phyloP scores from a whole-genome alignment of 345 rosid species.

The Citrus maxima region DNA sequence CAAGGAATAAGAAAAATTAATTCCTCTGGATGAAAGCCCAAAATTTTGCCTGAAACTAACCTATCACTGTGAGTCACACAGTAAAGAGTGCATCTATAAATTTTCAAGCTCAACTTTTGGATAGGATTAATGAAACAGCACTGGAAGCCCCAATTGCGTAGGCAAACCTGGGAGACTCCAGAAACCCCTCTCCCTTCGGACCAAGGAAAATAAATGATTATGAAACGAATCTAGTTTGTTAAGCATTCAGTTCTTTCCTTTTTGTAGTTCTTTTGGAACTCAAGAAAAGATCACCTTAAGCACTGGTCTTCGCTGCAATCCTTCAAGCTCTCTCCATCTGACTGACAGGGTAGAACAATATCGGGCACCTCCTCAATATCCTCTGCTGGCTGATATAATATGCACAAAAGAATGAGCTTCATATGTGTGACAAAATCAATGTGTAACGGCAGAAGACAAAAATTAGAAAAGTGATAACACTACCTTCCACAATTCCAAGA shows the following conservation, averaged over 20 bases:
- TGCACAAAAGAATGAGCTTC: background rate
- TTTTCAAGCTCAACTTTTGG: background rate
- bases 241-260: background rate
- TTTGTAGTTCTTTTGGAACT: background rate
- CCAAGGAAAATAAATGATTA: background rate
- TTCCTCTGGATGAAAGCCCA: background rate
- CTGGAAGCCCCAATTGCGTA: background rate
- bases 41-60: background rate
- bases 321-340: slow-evolving; percentile 14
- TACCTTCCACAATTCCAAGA: slow-evolving; percentile 70
- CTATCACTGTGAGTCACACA: background rate
- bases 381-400: slow-evolving; percentile 55
- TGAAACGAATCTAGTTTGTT: background rate
- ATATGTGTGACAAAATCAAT: background rate
- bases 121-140: background rate
- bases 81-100: background rate
- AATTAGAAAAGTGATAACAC: background rate
- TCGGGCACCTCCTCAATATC: slow-evolving; percentile 81
- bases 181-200: background rate
- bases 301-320: background rate
- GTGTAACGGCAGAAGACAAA: background rate
- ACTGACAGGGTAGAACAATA: slow-evolving; percentile 17
- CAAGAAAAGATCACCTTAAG: background rate
- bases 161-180: background rate
- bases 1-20: background rate